Base-by-base conservation (phyloP, 2,329 filamentous ascomycete genomes). In the Phoma sp. region DNA sequence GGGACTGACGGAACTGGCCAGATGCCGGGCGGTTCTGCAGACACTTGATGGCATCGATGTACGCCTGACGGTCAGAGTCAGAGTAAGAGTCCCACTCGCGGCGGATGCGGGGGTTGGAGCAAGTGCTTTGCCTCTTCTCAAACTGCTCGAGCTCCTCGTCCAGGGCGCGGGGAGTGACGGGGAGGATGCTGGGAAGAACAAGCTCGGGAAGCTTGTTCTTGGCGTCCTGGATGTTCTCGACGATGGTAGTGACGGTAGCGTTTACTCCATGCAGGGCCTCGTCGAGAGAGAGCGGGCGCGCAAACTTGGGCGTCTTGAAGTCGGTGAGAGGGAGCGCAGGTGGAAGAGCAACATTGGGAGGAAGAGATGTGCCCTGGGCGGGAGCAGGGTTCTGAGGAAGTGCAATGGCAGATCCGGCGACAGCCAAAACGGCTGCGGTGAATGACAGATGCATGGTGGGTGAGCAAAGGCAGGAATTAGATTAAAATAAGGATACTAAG, bases 31-130 rank as follows among this genome's bases (percentile, higher is more conserved):
- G 59, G 40, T 48, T 36, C 59, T 69, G 61, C 54, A 74, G 40
- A 55, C 71, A 74, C 51, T 63, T 67, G 60, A 74, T 46, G 25
- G 62, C 61, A 43, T 65, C 63, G 7, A 72, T 47, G 33, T 66
- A 74, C 4, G 61, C 60, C 42, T 67, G 62, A 21, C 60, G 60
- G 47, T 65, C 62, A 30, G 51, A 60, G 33, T 66, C 48, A 42
- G 59, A 57, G 54, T 59, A 63, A 1, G 58, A 61, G 56, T 73
- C 65, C 71, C 71, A 74, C 47, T 74, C 71, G 15, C 48, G 48
- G 34, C 71, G 70, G n/a, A 67, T 49, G 32, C 66, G 67, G 12
- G 62, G 57, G 53, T 65, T 72, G 33, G 60, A 43, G 60, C 71
- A 74, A 9, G 53, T 56, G 46, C 52, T 56, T 42, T 61, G 58